These are phyloP conservation scores for Neurospora tetrasperma DNA, from an alignment of 495 filamentous ascomycete species.

Conservation along the genomic window DNA sequence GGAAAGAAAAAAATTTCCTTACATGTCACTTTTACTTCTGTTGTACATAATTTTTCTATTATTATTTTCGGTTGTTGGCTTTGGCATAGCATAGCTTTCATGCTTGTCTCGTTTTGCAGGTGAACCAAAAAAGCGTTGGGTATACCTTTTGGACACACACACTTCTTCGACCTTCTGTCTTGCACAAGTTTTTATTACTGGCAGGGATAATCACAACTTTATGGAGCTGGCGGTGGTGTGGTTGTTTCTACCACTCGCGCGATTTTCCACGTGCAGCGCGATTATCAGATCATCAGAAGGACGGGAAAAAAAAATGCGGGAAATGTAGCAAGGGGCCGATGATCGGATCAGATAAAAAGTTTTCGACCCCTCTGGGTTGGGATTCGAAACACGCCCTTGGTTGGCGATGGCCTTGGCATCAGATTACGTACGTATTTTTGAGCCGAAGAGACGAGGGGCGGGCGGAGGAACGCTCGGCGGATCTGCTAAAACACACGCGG, in stretches of 20 bases:
- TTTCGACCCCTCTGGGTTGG: background rate
- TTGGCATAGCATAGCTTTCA: background rate
- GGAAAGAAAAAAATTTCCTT: background rate
- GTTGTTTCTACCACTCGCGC: background rate
- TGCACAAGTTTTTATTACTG: background rate
- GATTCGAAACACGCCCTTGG: background rate
- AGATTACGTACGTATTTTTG: background rate
- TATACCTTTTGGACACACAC: background rate
- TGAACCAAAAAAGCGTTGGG: background rate
- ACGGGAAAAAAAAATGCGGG: background rate
- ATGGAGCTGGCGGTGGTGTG: background rate
- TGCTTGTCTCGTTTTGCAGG: background rate
- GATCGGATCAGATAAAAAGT: conserved; percentile 1
- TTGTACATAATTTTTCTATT: conserved; percentile 1
- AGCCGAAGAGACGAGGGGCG: background rate
- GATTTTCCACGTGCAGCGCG: background rate
- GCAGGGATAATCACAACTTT: background rate
- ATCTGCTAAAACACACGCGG: background rate
- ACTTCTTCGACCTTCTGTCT: background rate
- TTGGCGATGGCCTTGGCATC: background rate
- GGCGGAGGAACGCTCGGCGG: background rate
- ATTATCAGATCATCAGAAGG: background rate
- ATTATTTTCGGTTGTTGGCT: background rate
- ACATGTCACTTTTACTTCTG: background rate
- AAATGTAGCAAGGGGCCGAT: background rate